These are phyloP conservation scores for Trichocomaceae sp. DNA, from an alignment of 2,329 filamentous ascomycete genomes.

Conservation along the genomic window DNA sequence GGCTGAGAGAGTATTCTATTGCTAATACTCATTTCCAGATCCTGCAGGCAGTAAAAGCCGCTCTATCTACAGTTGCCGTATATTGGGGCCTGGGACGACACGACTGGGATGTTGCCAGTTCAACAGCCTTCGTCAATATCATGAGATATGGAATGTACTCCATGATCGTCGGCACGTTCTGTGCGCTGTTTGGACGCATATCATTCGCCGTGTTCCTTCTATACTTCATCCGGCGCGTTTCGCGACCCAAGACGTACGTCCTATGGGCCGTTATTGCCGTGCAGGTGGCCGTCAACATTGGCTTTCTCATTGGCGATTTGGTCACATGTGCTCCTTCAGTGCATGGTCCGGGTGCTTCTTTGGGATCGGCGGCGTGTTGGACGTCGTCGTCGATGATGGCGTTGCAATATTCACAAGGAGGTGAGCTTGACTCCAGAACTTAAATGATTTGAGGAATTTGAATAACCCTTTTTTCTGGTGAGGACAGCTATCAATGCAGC, in stretches of 20 bases:
- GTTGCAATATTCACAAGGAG: slow-evolving; percentile 11
- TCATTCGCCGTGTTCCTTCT: slow-evolving; percentile 17
- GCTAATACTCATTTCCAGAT: neutral
- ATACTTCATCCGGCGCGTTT: slow-evolving; percentile 14
- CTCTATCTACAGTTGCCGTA: slow-evolving; percentile 11
- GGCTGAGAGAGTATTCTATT: neutral
- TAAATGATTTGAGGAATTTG: neutral
- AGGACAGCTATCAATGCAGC: slow-evolving; percentile 11
- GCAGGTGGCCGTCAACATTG: slow-evolving; percentile 14
- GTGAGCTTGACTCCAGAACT: neutral
- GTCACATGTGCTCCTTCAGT: slow-evolving; percentile 13
- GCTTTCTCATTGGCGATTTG: slow-evolving; percentile 13
- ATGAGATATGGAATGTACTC: slow-evolving; percentile 16
- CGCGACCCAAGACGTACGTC: slow-evolving; percentile 9
- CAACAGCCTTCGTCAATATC: slow-evolving; percentile 4
- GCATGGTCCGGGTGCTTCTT: neutral
- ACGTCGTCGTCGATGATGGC: slow-evolving; percentile 8
- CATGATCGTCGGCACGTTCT: slow-evolving; percentile 15
- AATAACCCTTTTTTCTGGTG: neutral
- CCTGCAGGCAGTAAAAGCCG: slow-evolving; percentile 7
- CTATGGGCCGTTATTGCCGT: slow-evolving; percentile 14
- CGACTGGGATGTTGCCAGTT: slow-evolving; percentile 8
- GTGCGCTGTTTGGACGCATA: slow-evolving; percentile 16
- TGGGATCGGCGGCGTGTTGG: slow-evolving; percentile 12
- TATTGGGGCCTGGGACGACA: slow-evolving; percentile 17